Evolutionary conservation across 2,329 filamentous ascomycete species (phyloP).

Genomic region (Sporothrix pseudoabietina): DNA sequence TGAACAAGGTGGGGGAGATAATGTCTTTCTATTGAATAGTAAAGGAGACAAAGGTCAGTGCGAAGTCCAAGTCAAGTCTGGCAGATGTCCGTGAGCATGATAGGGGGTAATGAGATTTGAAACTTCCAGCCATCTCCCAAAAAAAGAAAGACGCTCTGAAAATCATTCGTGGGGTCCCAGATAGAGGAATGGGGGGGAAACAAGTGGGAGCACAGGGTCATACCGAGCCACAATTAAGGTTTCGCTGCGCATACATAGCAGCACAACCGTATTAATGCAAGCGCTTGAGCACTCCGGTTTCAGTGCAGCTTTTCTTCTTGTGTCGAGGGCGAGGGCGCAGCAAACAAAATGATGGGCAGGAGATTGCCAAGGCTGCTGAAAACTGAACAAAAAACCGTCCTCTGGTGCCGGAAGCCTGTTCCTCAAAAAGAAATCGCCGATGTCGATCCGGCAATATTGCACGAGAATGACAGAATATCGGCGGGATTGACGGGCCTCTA

Average conservation of each 20-base stretch:
- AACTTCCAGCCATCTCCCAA: constrained; percentile 20
- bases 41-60: constrained; percentile 30
- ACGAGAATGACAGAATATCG: background rate
- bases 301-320: constrained; percentile 6
- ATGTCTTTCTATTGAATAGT: constrained; percentile 7
- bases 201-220: constrained; percentile 27
- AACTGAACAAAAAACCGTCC: background rate
- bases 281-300: constrained; percentile 24
- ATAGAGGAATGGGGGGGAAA: background rate
- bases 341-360: background rate
- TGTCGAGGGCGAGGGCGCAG: constrained; percentile 20
- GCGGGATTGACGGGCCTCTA: background rate
- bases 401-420: constrained; percentile 14
- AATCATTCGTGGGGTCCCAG: constrained; percentile 22
- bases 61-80: constrained; percentile 14
- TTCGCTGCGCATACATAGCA: constrained; percentile 29
- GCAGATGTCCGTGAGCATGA: constrained; percentile 19
- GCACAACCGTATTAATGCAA: constrained; percentile 27
- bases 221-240: constrained; percentile 32
- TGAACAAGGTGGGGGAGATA: background rate
- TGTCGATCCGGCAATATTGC: constrained; percentile 26
- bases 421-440: constrained; percentile 21
- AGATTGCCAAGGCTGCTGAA: constrained; percentile 11
- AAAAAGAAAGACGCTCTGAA: constrained; percentile 12
- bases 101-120: constrained; percentile 24